Percentiles rank a stretch among this genome's conserved stretches.
phyloP scores from a whole-genome alignment of 345 rosid species.

The Ceriops tagal region DNA sequence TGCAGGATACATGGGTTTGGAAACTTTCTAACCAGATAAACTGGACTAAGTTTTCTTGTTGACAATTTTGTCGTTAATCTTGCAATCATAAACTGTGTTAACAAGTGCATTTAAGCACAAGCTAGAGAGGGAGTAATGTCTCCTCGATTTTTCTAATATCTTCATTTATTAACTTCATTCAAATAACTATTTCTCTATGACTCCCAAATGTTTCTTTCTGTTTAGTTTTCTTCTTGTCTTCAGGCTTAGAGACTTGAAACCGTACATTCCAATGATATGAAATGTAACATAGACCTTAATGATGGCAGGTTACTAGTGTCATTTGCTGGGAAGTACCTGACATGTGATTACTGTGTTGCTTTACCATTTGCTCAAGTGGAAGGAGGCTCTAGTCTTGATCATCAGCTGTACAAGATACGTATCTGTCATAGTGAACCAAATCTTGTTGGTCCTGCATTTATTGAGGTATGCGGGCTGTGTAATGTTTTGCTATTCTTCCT shows the following conservation, averaged over 20 bases:
- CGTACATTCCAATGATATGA: not conserved
- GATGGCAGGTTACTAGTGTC: slow-evolving; percentile 81
- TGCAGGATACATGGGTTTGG: no score
- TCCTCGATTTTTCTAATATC: no score
- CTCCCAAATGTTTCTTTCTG: not conserved
- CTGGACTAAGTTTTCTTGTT: no score
- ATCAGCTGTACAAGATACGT: slow-evolving; percentile 59
- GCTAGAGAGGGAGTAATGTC: no score
- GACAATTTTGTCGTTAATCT: not conserved
- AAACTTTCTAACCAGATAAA: no score
- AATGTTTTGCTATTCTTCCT: not conserved
- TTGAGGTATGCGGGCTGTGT: slow-evolving; percentile 51
- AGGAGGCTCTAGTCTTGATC: slow-evolving; percentile 39
- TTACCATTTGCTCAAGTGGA: slow-evolving; percentile 37
- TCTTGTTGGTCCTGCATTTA: slow-evolving; percentile 86
- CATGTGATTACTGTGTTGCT: slow-evolving; percentile 49
- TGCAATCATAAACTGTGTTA: slow-evolving; percentile 4
- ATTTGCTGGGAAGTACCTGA: slow-evolving; percentile 80
- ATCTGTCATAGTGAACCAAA: slow-evolving; percentile 53
- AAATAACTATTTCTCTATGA: not conserved
- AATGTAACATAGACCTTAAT: slow-evolving; percentile 16
- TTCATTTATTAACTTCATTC: no score
- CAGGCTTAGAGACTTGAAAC: not conserved
- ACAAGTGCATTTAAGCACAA: not conserved
- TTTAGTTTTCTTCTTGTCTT: not conserved